Evolutionary conservation across 2,329 filamentous ascomycete species (phyloP).

Genomic region (Delphinella strobiligena): DNA sequence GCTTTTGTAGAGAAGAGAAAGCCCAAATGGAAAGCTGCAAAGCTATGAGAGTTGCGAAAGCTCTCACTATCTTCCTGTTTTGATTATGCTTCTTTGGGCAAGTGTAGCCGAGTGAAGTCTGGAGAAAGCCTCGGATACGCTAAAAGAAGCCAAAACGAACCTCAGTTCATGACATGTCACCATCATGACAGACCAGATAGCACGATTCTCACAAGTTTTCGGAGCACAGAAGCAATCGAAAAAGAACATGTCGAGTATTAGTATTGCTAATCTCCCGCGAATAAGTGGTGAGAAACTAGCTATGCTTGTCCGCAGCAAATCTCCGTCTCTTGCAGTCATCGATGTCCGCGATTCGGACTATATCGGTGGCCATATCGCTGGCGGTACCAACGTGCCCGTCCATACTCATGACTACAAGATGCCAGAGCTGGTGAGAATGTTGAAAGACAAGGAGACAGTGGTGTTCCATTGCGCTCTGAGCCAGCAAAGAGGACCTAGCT

Average conservation of each 20-base stretch:
- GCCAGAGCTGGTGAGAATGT: constrained; percentile 68
- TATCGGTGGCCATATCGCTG: constrained; percentile 78
- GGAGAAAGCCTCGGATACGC: neutral
- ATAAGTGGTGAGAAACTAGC: constrained; percentile 61
- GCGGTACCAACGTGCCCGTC: constrained; percentile 64
- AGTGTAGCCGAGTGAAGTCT: neutral
- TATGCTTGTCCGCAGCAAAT: constrained; percentile 36
- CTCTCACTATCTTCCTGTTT: too few relatives aligned
- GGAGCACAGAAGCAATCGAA: neutral
- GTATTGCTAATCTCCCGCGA: constrained; percentile 51
- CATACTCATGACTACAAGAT: constrained; percentile 60
- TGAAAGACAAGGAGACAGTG: constrained; percentile 68
- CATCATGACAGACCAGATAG: neutral
- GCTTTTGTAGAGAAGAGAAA: constrained; percentile 68
- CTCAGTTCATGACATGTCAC: neutral
- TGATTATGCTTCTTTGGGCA: neutral
- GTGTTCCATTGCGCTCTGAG: constrained; percentile 91
- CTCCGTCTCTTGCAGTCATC: constrained; percentile 52
- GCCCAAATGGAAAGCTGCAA: constrained; percentile 49
- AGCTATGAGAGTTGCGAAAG: constrained; percentile 17
- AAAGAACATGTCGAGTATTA: constrained; percentile 37
- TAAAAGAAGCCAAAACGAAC: neutral
- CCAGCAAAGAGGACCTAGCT: constrained; percentile 78
- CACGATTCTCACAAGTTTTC: neutral
- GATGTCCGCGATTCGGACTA: constrained; percentile 89